Conservation (phyloP, 495 filamentous ascomycete genomes). For the Talaromyces liani region DNA sequence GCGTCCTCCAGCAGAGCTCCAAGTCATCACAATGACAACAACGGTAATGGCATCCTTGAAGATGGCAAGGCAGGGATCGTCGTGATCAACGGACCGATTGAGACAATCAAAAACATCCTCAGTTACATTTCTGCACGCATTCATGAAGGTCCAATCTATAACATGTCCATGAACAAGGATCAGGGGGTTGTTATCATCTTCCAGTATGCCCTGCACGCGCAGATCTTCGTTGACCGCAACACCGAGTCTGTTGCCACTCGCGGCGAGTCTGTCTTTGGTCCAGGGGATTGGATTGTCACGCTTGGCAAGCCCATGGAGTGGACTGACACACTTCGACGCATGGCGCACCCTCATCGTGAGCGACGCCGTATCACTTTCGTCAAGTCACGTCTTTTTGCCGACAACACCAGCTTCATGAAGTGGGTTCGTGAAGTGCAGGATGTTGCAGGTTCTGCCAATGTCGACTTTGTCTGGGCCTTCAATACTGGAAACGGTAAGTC, state of each 20-base stretch:
- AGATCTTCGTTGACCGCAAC: conserved; percentile 22
- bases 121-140: conserved; percentile 22
- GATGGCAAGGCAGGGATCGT: conserved; percentile 24
- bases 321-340: conserved; percentile 24
- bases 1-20: neutral
- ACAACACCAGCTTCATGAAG: conserved; percentile 18
- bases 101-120: conserved; percentile 8
- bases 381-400: conserved; percentile 24
- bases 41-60: neutral
- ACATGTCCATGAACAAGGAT: conserved; percentile 20
- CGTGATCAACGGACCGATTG: conserved; percentile 15
- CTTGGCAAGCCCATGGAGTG: conserved; percentile 21
- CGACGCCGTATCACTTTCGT: conserved; percentile 31
- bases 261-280: conserved; percentile 21
- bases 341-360: conserved; percentile 28
- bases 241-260: conserved; percentile 17
- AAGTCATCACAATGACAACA: neutral
- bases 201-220: conserved; percentile 21
- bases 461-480: conserved; percentile 28
- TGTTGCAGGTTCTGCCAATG: conserved; percentile 22
- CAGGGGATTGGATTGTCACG: conserved; percentile 16
- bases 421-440: conserved; percentile 25
- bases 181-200: conserved; percentile 19
- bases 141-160: conserved; percentile 25
- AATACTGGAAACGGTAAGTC: conserved; percentile 31